A percentile compares a stretch with the other conserved stretches of the same genome.
Conservation (phyloP, 768 basidiomycete species). For the Calocera viscosa region DNA sequence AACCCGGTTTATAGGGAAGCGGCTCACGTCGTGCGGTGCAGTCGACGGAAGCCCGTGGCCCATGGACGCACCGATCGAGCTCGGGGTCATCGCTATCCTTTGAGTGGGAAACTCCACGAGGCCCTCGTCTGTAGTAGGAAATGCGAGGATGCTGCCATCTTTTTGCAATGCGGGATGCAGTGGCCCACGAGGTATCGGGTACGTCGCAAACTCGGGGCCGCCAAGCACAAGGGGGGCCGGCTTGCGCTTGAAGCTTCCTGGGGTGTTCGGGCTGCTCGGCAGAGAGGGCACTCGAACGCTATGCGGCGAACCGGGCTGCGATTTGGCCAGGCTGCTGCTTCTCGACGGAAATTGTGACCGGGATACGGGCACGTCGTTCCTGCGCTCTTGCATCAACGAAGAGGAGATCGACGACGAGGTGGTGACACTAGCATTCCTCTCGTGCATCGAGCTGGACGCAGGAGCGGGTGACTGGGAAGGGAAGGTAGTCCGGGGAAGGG, state of each 20-base stretch:
- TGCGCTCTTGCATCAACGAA: neutral
- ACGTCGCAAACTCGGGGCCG: neutral
- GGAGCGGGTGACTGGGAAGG: neutral
- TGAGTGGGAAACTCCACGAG: neutral
- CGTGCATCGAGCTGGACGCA: neutral
- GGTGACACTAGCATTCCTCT: neutral
- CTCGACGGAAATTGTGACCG: neutral
- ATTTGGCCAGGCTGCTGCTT: neutral
- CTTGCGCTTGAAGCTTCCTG: neutral
- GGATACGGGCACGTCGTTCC: neutral
- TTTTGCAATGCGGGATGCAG: slow-evolving; percentile 2
- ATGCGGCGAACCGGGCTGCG: neutral
- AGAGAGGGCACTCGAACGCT: neutral
- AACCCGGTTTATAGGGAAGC: neutral
- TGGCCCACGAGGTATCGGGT: neutral
- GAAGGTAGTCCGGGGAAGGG: neutral
- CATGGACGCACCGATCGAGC: neutral
- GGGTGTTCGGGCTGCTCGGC: neutral
- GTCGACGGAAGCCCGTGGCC: neutral
- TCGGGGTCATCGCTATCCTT: neutral
- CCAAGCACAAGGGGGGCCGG: neutral
- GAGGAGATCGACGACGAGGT: neutral
- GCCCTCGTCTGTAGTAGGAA: neutral
- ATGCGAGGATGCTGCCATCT: neutral
- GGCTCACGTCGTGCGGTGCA: neutral